Percentiles rank a stretch among this genome's conserved stretches.
Conservation (phyloP, 306 rosid genomes). For the Sesbania bispinosa region DNA sequence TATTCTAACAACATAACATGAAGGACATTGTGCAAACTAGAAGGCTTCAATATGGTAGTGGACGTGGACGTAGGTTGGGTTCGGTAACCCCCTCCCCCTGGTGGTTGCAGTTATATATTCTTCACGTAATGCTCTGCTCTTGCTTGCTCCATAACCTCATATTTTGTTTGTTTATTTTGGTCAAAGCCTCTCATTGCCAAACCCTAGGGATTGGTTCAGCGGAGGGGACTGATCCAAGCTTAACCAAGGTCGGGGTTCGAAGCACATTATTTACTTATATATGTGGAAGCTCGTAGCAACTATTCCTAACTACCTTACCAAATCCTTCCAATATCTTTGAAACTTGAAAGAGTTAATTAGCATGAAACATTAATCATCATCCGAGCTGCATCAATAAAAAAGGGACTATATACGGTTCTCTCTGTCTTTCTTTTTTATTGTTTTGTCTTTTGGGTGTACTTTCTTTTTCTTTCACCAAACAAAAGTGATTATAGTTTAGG, state of each 20-base stretch:
- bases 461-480: constrained; percentile 2
- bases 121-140: constrained; percentile 28
- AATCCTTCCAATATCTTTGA: constrained; percentile 21
- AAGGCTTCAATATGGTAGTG: background rate
- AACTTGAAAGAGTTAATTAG: too few species aligned
- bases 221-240: too few species aligned
- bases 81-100: constrained; percentile 45
- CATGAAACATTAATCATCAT: background rate
- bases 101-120: constrained; percentile 31
- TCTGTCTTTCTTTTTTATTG: background rate
- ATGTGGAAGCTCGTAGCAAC: constrained; percentile 17
- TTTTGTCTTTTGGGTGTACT: background rate
- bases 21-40: too few species aligned
- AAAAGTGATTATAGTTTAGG: constrained; percentile 3
- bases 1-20: too few species aligned
- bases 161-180: too few species aligned
- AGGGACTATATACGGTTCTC: background rate
- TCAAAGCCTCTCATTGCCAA: too few species aligned
- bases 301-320: constrained; percentile 51
- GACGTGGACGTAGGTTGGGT: constrained; percentile 18
- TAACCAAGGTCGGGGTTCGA: too few species aligned
- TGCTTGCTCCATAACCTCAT: constrained; percentile 15
- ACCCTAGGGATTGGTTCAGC: too few species aligned
- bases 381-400: background rate
- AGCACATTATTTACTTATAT: constrained; percentile 16